Base-by-base conservation (phyloP, 257 asterid species). In the Solanum peruvianum region DNA sequence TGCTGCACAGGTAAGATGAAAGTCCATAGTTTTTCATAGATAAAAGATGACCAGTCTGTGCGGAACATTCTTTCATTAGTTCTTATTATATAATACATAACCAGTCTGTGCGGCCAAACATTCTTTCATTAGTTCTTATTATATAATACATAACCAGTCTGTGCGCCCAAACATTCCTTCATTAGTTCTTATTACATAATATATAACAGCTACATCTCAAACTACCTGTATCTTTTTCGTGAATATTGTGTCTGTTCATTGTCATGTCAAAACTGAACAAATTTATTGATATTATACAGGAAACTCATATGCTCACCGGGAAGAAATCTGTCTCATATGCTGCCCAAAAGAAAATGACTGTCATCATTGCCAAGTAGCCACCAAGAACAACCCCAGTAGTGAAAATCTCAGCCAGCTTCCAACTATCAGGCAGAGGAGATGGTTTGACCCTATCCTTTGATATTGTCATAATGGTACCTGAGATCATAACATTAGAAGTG, bases 381-480 rank as follows among this genome's bases (percentile, higher is more conserved):
- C 99, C 98, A 78, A 97, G 98, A 89, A 97, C 86, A 90, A 97
- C 49, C 86, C 98, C 99, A 56, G 99, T 95, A 25, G 98, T 92
- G 58, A 97, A 97, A 42, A 97, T 97, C 90, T 97, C 99, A 73
- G 94, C 90, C 31, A 97, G 95, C 91, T 97, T 97, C 99, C 99
- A 97, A 93, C 99, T 97, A 90, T 97, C 99, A 0, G 99, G 99
- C 52, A 94, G 93, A 72, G 99, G 99, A 88, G 99, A 95, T 20
- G 99, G 99, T 67, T 93, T 97, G 87, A 97, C 99, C 89, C 98
- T 90, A 86, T 97, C 99, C 90, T 97, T 97, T 18, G 99, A 97
- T 89, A 97, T 97, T 41, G 99, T 95, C 99, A 97, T 97, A 88
- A 97, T 97, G 84, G 99, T 97, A 90, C 99, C 98, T 96, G 90